phyloP scores from a whole-genome alignment of 495 filamentous ascomycete species.

The Elasticomyces elasticus region DNA sequence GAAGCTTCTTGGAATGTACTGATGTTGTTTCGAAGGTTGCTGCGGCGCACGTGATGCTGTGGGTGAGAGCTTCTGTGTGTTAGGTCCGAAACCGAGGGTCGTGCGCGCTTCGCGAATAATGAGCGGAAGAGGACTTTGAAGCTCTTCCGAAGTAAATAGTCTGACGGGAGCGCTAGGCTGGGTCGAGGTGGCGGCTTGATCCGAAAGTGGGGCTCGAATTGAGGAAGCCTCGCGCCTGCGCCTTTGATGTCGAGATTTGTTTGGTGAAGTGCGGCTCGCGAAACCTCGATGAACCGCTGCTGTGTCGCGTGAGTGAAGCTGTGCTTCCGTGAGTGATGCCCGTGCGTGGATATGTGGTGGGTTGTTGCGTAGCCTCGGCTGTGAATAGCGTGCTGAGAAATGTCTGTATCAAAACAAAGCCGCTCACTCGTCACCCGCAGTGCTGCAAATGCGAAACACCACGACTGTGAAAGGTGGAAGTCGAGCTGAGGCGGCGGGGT shows the following conservation, averaged over 20 bases:
- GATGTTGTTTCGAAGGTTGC: background rate
- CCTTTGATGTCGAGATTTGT: background rate
- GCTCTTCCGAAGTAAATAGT: background rate
- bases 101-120: background rate
- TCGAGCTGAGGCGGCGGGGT: background rate
- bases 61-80: background rate
- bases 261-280: background rate
- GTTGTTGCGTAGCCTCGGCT: background rate
- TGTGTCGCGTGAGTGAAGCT: background rate
- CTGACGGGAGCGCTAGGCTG: background rate
- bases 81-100: background rate
- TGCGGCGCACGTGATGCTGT: background rate
- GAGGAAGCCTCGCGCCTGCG: background rate
- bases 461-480: background rate
- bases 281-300: background rate
- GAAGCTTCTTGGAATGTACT: background rate
- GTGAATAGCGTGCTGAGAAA: constrained; percentile 4
- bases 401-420: background rate
- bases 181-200: background rate
- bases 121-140: background rate
- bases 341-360: background rate
- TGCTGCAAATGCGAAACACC: background rate
- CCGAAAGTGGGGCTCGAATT: background rate
- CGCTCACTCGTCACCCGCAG: background rate
- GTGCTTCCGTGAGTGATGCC: background rate